These are phyloP conservation scores for Yamadazyma taylorii DNA, from an alignment of 1,139 yeast species.

Conservation along the genomic window DNA sequence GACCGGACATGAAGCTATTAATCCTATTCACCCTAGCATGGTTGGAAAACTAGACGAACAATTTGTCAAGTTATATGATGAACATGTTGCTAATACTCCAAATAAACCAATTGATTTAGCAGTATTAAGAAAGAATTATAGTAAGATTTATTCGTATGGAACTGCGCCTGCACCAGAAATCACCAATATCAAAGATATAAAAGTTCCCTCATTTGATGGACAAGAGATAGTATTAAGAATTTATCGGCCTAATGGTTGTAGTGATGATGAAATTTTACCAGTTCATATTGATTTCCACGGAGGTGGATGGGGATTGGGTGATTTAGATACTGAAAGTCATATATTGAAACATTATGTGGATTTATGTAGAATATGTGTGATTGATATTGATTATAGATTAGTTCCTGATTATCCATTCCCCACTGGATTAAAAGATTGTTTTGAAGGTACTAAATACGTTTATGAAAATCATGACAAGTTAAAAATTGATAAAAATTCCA, in stretches of 20 bases:
- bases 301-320: slow-evolving; percentile 53
- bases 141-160: slow-evolving; percentile 39
- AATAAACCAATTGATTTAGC: slow-evolving; percentile 25
- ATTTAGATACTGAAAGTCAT: slow-evolving; percentile 44
- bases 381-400: slow-evolving; percentile 42
- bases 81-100: slow-evolving; percentile 29
- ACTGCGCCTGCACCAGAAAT: slow-evolving; percentile 32
- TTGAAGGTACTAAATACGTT: slow-evolving; percentile 27
- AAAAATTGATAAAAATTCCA: slow-evolving; percentile 28
- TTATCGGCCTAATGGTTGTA: slow-evolving; percentile 34
- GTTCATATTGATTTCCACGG: slow-evolving; percentile 49
- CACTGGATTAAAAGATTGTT: slow-evolving; percentile 45
- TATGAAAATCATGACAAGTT: slow-evolving; percentile 21
- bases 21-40: slow-evolving; percentile 24
- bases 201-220: slow-evolving; percentile 36
- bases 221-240: slow-evolving; percentile 33
- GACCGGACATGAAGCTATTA: slow-evolving; percentile 21
- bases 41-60: slow-evolving; percentile 25
- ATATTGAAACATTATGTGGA: slow-evolving; percentile 45
- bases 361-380: slow-evolving; percentile 32
- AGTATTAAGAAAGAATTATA: slow-evolving; percentile 35
- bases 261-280: slow-evolving; percentile 43
- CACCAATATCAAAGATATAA: slow-evolving; percentile 27
- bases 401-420: slow-evolving; percentile 55
- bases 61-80: slow-evolving; percentile 34